Base-by-base conservation (phyloP, 179 eudicot genomes). In the Kewa caespitosa region DNA sequence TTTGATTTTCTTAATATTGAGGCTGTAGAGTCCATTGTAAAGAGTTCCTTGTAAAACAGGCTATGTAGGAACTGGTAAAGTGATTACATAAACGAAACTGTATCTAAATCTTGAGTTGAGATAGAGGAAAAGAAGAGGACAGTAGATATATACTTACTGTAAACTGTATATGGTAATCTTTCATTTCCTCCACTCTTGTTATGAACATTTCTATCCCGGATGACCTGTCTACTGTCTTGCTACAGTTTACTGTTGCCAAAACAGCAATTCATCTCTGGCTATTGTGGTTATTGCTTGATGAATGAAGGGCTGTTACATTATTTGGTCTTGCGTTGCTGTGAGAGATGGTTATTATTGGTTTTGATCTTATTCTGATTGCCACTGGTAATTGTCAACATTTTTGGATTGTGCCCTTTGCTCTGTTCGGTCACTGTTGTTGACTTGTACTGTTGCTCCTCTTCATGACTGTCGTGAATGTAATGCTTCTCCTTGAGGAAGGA, bases 81-180 rank as follows among this genome's bases (percentile, higher is more conserved):
- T 67, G 50, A 79, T 74, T 79, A 79, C 78, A 62, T 74, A 68
- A n/a, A 62, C 32, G 41, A 62, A 69, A 69, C 69, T 79, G 78
- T 79, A 79, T 48, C 73, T 79, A 79, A 33, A 69, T 74, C 75
- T 48, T n/a, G 46, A 69, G 55, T 48, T 38, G 65, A 55, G 55
- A 33, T 61, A 62, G 52, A 73, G 37, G 5, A 38, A 65, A 64
- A 67, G 42, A 50, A 79, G 41, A 57, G 32, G 63, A 23, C n/a
- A n/a, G n/a, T n/a, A n/a, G n/a, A n/a, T n/a, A 12, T 55, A 48
- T 57, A 36, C 64, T 43, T 57, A n/a, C n/a, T n/a, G n/a, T n/a
- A 33, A 68, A 69, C 13, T 79, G 74, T 79, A 62, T 61, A 79
- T 79, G 73, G n/a, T 17, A 3, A 68, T 67, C 36, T 60, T 28